Evolutionary conservation across 202 grass and related monocot genomes (phyloP).

Genomic region (Saccharum hybrid): DNA sequence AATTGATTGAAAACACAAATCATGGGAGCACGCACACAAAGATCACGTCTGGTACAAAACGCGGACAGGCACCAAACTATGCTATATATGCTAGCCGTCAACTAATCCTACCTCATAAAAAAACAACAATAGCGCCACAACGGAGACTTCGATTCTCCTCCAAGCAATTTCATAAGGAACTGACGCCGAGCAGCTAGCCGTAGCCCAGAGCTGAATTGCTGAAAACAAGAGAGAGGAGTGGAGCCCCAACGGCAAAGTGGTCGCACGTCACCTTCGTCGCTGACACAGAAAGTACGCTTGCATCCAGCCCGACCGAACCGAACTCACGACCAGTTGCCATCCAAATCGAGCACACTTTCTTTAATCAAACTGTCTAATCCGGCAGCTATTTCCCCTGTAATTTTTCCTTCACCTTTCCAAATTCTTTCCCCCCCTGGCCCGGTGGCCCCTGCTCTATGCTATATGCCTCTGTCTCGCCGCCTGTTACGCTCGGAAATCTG

Average conservation of each 20-base stretch:
- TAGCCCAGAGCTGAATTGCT: neutral
- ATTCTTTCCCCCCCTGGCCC: neutral
- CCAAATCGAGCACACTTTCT: conserved; percentile 32
- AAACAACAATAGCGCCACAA: neutral
- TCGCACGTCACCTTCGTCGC: conserved; percentile 59
- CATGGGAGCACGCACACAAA: conserved; percentile 38
- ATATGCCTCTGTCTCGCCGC: neutral
- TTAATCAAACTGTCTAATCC: conserved; percentile 12
- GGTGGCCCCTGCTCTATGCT: neutral
- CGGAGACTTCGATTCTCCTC: conserved; percentile 48
- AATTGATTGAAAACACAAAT: neutral
- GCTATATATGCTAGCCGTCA: neutral
- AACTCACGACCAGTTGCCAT: conserved; percentile 48
- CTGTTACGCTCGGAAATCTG: conserved; percentile 31
- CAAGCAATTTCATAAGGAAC: conserved; percentile 41
- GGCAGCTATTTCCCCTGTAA: neutral
- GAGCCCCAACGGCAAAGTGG: conserved; percentile 55
- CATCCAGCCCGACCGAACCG: conserved; percentile 48
- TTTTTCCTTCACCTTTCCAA: neutral
- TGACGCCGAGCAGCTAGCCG: neutral
- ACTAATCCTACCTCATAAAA: conserved; percentile 4
- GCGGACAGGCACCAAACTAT: neutral
- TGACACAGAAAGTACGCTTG: conserved; percentile 40
- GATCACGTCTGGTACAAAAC: conserved; percentile 21
- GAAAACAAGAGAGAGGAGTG: neutral